Percentiles rank a stretch among this genome's conserved stretches.
phyloP scores from a whole-genome alignment of 2,329 filamentous ascomycete species.

The Botrytis hyacinthi region DNA sequence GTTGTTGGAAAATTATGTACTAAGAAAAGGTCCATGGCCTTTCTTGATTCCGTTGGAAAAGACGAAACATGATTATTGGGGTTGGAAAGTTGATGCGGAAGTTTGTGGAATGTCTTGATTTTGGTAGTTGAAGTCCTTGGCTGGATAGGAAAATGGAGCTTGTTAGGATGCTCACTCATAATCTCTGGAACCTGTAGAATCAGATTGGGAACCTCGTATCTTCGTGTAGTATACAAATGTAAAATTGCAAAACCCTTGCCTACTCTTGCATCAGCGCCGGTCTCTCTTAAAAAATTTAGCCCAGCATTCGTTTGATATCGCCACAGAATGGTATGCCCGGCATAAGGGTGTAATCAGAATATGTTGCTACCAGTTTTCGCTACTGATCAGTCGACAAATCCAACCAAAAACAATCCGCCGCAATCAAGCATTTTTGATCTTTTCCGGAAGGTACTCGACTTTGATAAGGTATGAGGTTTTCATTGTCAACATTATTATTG shows the following conservation, averaged over 20 bases:
- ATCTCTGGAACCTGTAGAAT: not conserved
- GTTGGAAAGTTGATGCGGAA: constrained; percentile 20
- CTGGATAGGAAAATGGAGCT: fast-evolving
- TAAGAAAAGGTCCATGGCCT: not conserved
- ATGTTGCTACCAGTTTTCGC: too few relatives aligned
- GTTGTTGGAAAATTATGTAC: constrained; percentile 8
- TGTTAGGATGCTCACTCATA: not conserved
- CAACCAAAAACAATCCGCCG: not conserved
- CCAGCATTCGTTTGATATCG: not conserved
- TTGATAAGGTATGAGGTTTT: too few relatives aligned
- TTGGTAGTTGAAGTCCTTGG: too few relatives aligned
- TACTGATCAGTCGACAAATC: not conserved
- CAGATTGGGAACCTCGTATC: not conserved
- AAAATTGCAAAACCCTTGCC: not conserved
- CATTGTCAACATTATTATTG: too few relatives aligned
- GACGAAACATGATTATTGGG: constrained; percentile 25
- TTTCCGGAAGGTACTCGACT: not conserved
- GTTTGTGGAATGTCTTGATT: constrained; percentile 1
- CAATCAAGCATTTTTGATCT: not conserved
- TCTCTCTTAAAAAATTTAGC: not conserved
- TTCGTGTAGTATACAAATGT: not conserved
- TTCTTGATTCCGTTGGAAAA: constrained; percentile 7
- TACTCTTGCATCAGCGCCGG: not conserved
- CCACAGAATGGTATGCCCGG: not conserved
- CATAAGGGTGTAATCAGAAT: not conserved